Evolutionary conservation across 441 rosid species (phyloP).

Genomic region (Gossypium schwendimanii): DNA sequence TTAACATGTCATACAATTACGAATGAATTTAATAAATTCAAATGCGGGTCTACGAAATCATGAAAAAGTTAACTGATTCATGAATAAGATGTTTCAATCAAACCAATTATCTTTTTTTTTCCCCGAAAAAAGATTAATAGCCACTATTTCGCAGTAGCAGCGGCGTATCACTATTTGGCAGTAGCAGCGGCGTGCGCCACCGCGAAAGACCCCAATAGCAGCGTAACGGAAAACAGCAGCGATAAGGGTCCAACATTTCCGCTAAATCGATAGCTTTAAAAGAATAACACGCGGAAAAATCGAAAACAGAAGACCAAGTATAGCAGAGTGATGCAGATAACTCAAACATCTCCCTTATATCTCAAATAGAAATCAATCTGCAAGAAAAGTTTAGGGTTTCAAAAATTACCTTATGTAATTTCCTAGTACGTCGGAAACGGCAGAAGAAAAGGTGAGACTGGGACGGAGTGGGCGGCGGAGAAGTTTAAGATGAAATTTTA

Average conservation of each 20-base stretch:
- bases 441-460: not conserved
- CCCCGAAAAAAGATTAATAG: not conserved
- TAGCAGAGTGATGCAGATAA: not conserved
- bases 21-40: not conserved
- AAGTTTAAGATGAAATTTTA: no score
- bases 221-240: not conserved
- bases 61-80: not conserved
- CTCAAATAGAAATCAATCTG: no score
- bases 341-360: no score
- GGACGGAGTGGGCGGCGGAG: no score
- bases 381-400: not conserved
- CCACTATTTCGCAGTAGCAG: not conserved
- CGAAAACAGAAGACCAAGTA: not conserved
- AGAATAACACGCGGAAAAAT: no score
- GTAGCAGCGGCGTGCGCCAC: not conserved
- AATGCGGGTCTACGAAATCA: not conserved
- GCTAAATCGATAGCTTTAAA: not conserved
- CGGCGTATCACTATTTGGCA: no score
- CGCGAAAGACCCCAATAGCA: not conserved
- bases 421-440: not conserved
- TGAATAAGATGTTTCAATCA: not conserved
- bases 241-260: no score
- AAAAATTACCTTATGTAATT: not conserved
- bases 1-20: not conserved
- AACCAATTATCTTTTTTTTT: not conserved